These are phyloP conservation scores for Solioccasus polychromus DNA, from an alignment of 768 basidiomycete genomes.

Conservation along the genomic window DNA sequence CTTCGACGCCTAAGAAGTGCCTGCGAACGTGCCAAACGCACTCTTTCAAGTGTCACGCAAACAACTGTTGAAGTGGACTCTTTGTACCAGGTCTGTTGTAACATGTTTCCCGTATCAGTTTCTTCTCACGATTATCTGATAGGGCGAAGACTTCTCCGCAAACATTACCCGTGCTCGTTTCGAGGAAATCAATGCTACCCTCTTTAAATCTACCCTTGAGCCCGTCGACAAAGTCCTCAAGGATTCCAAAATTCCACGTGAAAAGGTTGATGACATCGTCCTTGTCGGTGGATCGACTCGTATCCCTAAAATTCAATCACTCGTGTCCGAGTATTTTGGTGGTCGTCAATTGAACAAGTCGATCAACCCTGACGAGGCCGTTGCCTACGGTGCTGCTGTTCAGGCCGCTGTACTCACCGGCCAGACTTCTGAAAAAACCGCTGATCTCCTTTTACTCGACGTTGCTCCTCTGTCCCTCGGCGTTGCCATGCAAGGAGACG, in stretches of 20 bases:
- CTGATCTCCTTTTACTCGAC: constrained; percentile 97
- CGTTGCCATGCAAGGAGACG: constrained; percentile 99
- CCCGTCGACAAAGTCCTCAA: constrained; percentile 99
- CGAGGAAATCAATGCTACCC: constrained; percentile 95
- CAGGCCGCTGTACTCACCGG: constrained; percentile 99
- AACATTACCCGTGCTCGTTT: constrained; percentile 99
- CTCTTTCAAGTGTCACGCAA: constrained; percentile 96
- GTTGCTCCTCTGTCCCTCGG: constrained; percentile 97
- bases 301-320: constrained; percentile 98
- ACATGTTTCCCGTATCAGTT: not conserved
- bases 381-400: constrained; percentile 99
- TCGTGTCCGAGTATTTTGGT: constrained; percentile 98
- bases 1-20: constrained; percentile 93
- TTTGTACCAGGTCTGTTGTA: constrained; percentile 72
- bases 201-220: constrained; percentile 97
- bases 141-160: constrained; percentile 98
- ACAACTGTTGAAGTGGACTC: constrained; percentile 99
- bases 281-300: constrained; percentile 99
- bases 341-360: constrained; percentile 99
- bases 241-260: constrained; percentile 96
- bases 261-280: constrained; percentile 98
- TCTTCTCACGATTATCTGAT: constrained; percentile 10
- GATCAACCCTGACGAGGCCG: constrained; percentile 99
- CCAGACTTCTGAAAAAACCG: constrained; percentile 98
- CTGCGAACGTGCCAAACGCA: constrained; percentile 99